Percentiles rank a stretch among this genome's conserved stretches.
Evolutionary conservation across 2,329 filamentous ascomycete species (phyloP).

Genomic region (Sarocladium oryzae): DNA sequence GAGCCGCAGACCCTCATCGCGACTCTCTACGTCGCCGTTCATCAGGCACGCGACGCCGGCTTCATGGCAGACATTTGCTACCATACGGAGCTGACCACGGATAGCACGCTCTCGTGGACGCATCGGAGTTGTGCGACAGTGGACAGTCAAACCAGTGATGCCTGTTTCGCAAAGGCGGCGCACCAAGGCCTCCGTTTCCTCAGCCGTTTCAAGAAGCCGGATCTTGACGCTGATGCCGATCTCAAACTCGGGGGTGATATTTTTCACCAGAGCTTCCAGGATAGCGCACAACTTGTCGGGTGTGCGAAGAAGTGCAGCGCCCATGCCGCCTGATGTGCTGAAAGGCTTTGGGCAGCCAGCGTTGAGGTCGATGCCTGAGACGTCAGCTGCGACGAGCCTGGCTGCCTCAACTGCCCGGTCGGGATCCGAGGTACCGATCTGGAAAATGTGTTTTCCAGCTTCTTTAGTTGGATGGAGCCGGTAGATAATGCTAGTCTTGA

Average conservation of each 20-base stretch:
- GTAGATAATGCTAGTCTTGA: slow-evolving; percentile 68
- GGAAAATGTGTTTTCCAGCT: slow-evolving; percentile 72
- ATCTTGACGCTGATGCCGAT: slow-evolving; percentile 99
- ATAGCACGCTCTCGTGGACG: slow-evolving; percentile 83
- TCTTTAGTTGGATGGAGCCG: slow-evolving; percentile 75
- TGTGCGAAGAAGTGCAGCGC: slow-evolving; percentile 78
- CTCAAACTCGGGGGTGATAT: slow-evolving; percentile 69
- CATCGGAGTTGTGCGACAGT: slow-evolving; percentile 96
- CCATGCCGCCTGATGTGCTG: slow-evolving; percentile 90
- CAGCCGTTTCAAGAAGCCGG: slow-evolving; percentile 70
- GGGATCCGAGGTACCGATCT: slow-evolving; percentile 83
- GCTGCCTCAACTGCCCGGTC: slow-evolving; percentile 79
- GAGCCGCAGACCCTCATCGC: slow-evolving; percentile 65
- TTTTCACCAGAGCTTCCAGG: slow-evolving; percentile 70
- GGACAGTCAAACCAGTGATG: slow-evolving; percentile 85
- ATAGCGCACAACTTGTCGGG: slow-evolving; percentile 82
- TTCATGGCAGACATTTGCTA: slow-evolving; percentile 72
- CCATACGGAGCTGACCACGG: slow-evolving; percentile 76
- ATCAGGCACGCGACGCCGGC: slow-evolving; percentile 88
- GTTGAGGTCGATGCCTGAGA: slow-evolving; percentile 93
- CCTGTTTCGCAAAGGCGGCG: slow-evolving; percentile 74
- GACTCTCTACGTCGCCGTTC: slow-evolving; percentile 82
- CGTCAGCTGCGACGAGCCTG: slow-evolving; percentile 75
- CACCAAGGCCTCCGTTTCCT: slow-evolving; percentile 72
- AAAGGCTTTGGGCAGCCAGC: slow-evolving; percentile 98